Percentiles rank a stretch among this genome's conserved stretches.
These are phyloP conservation scores for Yamadazyma spencermartinsiae DNA, from an alignment of 1,139 yeast species.

Conservation along the genomic window DNA sequence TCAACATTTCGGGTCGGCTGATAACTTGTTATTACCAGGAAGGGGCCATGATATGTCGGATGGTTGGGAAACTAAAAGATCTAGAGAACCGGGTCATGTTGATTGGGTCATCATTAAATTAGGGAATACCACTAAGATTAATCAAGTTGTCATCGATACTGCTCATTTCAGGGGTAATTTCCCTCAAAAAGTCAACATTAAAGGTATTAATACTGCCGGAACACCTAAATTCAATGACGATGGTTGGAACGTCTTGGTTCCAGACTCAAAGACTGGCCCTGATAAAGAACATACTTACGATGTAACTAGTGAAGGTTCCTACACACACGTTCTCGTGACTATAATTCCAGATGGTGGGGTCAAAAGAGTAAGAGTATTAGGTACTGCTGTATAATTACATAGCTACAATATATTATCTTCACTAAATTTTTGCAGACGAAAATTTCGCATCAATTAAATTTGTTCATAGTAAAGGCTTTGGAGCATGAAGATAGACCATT, in stretches of 20 bases:
- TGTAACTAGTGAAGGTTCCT: slow-evolving; percentile 27
- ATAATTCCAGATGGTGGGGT: slow-evolving; percentile 97
- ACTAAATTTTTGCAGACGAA: not conserved
- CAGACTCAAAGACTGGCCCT: slow-evolving; percentile 70
- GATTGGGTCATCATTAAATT: slow-evolving; percentile 88
- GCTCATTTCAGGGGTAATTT: slow-evolving; percentile 93
- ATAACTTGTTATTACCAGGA: slow-evolving; percentile 85
- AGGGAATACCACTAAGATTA: slow-evolving; percentile 62
- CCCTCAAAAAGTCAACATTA: slow-evolving; percentile 74
- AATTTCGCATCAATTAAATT: not conserved
- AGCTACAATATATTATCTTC: too few relatives aligned
- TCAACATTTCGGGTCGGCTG: slow-evolving; percentile 92
- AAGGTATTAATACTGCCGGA: slow-evolving; percentile 44
- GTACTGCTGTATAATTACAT: slow-evolving; percentile 44
- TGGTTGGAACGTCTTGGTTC: slow-evolving; percentile 67
- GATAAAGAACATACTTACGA: slow-evolving; percentile 71
- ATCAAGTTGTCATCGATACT: slow-evolving; percentile 74
- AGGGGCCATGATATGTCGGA: slow-evolving; percentile 96
- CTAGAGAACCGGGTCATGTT: slow-evolving; percentile 76
- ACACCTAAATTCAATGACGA: slow-evolving; percentile 33
- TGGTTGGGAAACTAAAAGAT: slow-evolving; percentile 97
- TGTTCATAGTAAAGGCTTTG: not conserved
- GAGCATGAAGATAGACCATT: not conserved
- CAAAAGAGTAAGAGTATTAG: slow-evolving; percentile 82
- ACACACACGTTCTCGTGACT: slow-evolving; percentile 72